Percentiles rank a stretch among this genome's conserved stretches.
These are phyloP conservation scores for Pilaira anomala DNA, from an alignment of 192 early-diverging fungal species.

Conservation along the genomic window DNA sequence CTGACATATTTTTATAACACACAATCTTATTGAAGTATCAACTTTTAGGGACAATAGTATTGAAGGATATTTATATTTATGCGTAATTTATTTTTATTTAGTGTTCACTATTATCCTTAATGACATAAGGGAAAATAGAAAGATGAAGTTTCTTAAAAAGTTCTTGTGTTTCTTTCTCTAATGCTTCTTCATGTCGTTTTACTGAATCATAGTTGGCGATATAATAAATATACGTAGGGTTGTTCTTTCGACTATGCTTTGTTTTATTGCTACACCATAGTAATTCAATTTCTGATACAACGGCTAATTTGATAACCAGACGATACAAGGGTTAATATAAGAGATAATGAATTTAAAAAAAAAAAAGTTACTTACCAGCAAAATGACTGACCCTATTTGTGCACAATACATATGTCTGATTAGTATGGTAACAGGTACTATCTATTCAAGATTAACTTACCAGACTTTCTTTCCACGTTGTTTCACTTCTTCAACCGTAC, in stretches of 20 bases:
- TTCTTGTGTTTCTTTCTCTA: slow-evolving; percentile 5
- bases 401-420: no score
- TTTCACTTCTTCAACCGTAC: slow-evolving; percentile 11
- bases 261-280: slow-evolving; percentile 2
- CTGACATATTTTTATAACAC: no score
- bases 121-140: no score
- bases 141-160: no score
- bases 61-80: no score
- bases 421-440: no score
- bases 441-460: not conserved
- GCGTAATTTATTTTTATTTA: no score
- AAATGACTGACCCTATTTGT: slow-evolving; percentile 12
- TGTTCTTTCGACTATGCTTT: slow-evolving; percentile 11
- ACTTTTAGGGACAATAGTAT: no score
- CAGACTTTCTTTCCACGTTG: slow-evolving; percentile 9
- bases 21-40: no score
- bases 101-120: no score
- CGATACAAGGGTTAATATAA: no score
- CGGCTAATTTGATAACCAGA: no score
- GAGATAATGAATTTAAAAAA: not conserved
- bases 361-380: slow-evolving; percentile 7
- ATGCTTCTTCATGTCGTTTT: not conserved
- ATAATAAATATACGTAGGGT: slow-evolving; percentile 18
- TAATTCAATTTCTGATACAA: slow-evolving; percentile 17
- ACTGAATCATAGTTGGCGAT: slow-evolving; percentile 9